Evolutionary conservation across 208 protist species (phyloP).

Genomic region (Leishmania gerbilli): DNA sequence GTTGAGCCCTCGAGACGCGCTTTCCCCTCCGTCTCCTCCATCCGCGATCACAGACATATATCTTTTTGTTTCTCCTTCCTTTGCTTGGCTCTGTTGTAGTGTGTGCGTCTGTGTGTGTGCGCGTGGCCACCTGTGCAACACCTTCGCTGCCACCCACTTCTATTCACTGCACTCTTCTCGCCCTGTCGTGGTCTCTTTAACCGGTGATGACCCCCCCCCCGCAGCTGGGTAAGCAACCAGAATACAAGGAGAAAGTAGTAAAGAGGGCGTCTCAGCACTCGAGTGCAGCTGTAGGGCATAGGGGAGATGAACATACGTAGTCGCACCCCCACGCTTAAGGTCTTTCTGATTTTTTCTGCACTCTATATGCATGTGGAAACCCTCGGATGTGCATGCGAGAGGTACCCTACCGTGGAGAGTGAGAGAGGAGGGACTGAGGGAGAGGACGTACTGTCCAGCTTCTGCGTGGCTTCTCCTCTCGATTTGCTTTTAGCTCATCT

Average conservation of each 20-base stretch:
- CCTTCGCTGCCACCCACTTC: background rate
- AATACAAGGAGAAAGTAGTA: background rate
- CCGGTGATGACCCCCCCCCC: background rate
- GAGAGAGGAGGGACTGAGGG: background rate
- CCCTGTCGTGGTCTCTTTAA: background rate
- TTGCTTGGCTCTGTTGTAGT: background rate
- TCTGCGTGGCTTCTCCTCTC: background rate
- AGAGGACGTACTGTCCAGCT: background rate
- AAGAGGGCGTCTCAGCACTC: background rate
- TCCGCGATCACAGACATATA: background rate
- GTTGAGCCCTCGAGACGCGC: background rate
- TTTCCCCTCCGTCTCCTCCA: background rate
- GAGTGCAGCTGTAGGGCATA: background rate
- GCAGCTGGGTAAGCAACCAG: background rate
- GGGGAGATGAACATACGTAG: background rate
- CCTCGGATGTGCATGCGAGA: background rate
- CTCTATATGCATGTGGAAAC: background rate
- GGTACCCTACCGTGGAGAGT: background rate
- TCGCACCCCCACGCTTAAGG: background rate
- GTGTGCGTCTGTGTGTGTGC: background rate
- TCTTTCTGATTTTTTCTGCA: background rate
- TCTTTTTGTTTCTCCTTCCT: background rate
- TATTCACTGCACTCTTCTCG: background rate
- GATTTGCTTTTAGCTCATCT: background rate
- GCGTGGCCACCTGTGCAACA: background rate